Evolutionary conservation across 2,329 filamentous ascomycete genomes (phyloP), one percentile per base, ranked within the genome.

Genomic region (Cladosporium sp.): DNA sequence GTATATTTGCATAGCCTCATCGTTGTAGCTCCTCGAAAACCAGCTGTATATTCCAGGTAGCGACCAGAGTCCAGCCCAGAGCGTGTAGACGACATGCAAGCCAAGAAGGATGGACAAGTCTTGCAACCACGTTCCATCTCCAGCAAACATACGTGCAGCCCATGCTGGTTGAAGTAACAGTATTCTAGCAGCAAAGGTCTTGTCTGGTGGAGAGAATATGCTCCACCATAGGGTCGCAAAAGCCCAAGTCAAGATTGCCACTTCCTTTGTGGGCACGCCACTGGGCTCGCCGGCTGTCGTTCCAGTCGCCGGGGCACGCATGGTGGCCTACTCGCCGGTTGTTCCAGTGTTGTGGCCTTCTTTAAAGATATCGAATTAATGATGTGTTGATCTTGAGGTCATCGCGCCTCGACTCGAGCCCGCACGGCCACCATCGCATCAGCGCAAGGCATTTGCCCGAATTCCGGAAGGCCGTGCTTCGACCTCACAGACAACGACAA

Each of bases 151-250:
- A 9, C 64, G 58, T 3, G 62, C 12, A 2, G 58, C 19, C 64
- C 64, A 67, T 27, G 59, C 40, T 15, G 63, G 64, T 45, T 67
- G 63, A 22, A 66, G 58, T 4, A 67, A 53, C 5, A 63, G 9
- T n/a, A 60, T 48, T 29, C 64, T 51, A 4, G 57, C 59, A 7
- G 61, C 56, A 29, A 63, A 62, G n/a, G 64, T 66, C 36, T 53
- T 56, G 17, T 56, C 44, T 7, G 63, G 63, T 18, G 58, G 56
- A 7, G 59, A 61, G 55, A 66, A 66, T 47, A 65, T 59, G 54
- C 56, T 64, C 64, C 64, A 67, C 39, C 64, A 48, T 6, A 61
- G 22, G 24, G 59, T 62, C 20, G 47, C 53, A 17, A 59, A 51
- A 6, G 62, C 53, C 62, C 64, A 66, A 20, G 40, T 38, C 19